These are phyloP conservation scores for Aspergillus neotritici DNA, from an alignment of 2,329 filamentous ascomycete genomes.

Conservation along the genomic window DNA sequence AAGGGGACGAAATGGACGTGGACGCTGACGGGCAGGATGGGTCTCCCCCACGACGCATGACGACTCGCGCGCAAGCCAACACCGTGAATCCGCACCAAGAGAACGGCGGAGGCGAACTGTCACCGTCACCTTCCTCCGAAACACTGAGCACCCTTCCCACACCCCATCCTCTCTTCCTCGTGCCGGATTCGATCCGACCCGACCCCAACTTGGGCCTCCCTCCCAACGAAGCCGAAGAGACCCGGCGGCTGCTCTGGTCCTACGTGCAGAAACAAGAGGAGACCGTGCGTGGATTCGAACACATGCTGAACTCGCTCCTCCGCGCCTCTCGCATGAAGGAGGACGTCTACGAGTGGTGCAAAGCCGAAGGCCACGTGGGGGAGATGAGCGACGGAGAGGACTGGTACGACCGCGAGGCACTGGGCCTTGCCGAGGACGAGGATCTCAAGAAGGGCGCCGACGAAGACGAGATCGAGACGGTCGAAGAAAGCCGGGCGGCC, in stretches of 20 bases:
- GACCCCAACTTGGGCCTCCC: conserved; percentile 55
- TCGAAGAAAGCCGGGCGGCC: conserved; percentile 36
- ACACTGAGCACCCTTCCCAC: conserved; percentile 30
- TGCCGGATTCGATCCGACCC: conserved; percentile 46
- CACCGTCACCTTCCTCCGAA: conserved; percentile 25
- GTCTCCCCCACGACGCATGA: conserved; percentile 41
- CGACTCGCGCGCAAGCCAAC: conserved; percentile 41
- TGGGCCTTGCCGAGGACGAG: conserved; percentile 50
- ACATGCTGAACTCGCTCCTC: conserved; percentile 52
- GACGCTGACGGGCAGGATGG: conserved; percentile 32
- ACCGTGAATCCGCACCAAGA: conserved; percentile 26
- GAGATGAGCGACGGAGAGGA: conserved; percentile 65
- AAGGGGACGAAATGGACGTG: conserved; percentile 21
- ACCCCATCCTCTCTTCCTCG: conserved; percentile 54
- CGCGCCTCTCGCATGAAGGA: conserved; percentile 56
- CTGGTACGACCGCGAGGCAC: conserved; percentile 60
- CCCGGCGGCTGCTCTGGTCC: conserved; percentile 53
- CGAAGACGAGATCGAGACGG: conserved; percentile 54
- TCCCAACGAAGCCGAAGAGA: conserved; percentile 56
- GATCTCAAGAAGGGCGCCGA: conserved; percentile 57
- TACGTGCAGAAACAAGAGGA: conserved; percentile 64
- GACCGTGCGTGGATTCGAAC: conserved; percentile 52
- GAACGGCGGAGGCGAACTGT: conserved; percentile 18
- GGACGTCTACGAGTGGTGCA: conserved; percentile 55
- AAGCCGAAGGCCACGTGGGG: conserved; percentile 58